Percentiles rank a stretch among this genome's conserved stretches.
Conservation (phyloP, 768 basidiomycete genomes). For the Mrakia blollopis region DNA sequence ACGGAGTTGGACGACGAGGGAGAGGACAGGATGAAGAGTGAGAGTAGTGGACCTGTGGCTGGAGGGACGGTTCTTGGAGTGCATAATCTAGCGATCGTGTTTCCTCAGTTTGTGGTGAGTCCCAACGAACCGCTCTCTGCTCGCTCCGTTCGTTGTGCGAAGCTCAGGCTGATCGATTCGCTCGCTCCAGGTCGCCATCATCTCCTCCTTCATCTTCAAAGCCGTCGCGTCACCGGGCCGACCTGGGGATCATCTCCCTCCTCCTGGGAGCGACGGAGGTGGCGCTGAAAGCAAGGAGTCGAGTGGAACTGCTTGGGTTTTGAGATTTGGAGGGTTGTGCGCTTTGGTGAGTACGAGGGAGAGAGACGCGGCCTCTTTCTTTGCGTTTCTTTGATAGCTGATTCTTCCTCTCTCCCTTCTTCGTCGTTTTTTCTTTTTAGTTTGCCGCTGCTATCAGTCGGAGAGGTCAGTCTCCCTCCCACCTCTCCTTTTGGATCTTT, state of each 20-base stretch:
- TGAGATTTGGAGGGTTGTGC: conserved; percentile 85
- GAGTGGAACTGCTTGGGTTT: conserved; percentile 86
- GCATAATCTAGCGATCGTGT: conserved; percentile 90
- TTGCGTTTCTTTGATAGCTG: not conserved
- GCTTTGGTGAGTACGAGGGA: conserved; percentile 52
- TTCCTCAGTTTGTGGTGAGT: conserved; percentile 76
- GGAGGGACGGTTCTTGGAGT: conserved; percentile 92
- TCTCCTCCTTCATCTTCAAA: conserved; percentile 80
- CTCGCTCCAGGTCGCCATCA: conserved; percentile 63
- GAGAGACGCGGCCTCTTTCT: conserved; percentile 7
- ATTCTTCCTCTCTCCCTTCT: not conserved
- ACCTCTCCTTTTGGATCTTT: not conserved
- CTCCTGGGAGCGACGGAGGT: conserved; percentile 44
- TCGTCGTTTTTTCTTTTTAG: conserved; percentile 37
- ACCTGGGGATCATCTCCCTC: conserved; percentile 40
- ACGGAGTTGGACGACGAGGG: conserved; percentile 44
- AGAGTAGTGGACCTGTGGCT: conserved; percentile 50
- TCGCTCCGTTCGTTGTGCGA: too few relatives aligned
- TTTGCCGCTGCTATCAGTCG: conserved; percentile 71
- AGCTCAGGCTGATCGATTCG: not conserved
- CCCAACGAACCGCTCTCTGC: not conserved
- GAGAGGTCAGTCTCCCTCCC: conserved; percentile 46
- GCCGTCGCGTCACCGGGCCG: conserved; percentile 55
- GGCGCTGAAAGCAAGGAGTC: not conserved
- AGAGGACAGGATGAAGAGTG: conserved; percentile 38